Evolutionary conservation across 1,284 basidiomycete species (phyloP).

Genomic region (Phlebopus sp.): DNA sequence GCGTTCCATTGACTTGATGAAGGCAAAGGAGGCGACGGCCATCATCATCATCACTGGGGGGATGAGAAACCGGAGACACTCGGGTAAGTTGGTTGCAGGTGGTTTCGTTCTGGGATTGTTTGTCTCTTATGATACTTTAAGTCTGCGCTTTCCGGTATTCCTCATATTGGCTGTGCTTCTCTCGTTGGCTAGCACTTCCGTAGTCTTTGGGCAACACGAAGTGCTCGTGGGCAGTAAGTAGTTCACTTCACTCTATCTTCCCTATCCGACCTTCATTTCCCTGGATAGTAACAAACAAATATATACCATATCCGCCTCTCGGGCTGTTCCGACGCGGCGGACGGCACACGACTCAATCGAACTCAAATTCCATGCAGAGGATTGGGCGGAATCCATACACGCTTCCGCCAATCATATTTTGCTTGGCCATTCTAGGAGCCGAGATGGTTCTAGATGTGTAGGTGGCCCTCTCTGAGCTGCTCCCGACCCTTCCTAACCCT

Average conservation of each 20-base stretch:
- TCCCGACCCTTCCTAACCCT: not conserved
- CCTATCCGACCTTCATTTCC: conserved; percentile 1
- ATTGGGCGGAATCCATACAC: conserved; percentile 31
- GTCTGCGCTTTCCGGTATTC: conserved; percentile 68
- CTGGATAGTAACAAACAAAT: conserved; percentile 30
- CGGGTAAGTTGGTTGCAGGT: conserved; percentile 35
- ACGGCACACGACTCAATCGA: conserved; percentile 5
- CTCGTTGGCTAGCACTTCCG: conserved; percentile 42
- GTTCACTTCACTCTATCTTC: not conserved
- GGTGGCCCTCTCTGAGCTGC: conserved; percentile 11
- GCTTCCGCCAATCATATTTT: conserved; percentile 32
- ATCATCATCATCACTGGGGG: conserved; percentile 62
- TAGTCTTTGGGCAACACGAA: conserved; percentile 31
- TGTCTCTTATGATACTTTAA: conserved; percentile 26
- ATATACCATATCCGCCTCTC: conserved; percentile 23
- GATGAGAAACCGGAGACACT: conserved; percentile 41
- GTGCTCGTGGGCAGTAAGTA: conserved; percentile 30
- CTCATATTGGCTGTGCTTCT: conserved; percentile 58
- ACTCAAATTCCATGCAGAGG: conserved; percentile 12
- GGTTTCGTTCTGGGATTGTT: not conserved
- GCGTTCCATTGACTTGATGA: not conserved
- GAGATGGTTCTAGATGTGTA: conserved; percentile 33
- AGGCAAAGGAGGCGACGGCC: conserved; percentile 42
- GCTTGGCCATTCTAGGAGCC: conserved; percentile 28
- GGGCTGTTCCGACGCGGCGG: conserved; percentile 18